Evolutionary conservation across 2,329 filamentous ascomycete species (phyloP), one percentile per base, ranked within the genome.

Genomic region (Beauveria sp.): DNA sequence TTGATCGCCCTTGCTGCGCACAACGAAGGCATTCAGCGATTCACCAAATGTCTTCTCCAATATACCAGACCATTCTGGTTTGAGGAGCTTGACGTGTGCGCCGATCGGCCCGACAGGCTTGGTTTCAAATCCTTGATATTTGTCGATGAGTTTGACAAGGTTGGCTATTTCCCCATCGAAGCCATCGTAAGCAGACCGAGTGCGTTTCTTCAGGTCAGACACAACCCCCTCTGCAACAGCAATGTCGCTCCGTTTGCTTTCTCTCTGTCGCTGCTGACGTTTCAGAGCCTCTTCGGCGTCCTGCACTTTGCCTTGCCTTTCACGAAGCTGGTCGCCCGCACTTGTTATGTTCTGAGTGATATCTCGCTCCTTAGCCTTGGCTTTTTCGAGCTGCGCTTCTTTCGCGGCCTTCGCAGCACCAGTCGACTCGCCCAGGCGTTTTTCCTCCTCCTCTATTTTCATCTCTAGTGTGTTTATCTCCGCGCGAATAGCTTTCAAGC

Each of bases 91-190:
- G 57, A 99, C 81, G 69, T 95, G 84, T 26, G 86, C 79, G 34
- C 93, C 95, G 16, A 98, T 79, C 0, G 95, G 95, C 0, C 95
- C 95, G 40, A 98, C 79, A 2, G 95, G 95, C 64, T 83, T 87
- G 49, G 83, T 77, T 26, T 79, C 77, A 70, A 96, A 98, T 0
- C 86, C 80, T 2, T 65, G 73, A 62, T 96, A 90, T n/a, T 79
- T 76, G 6, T 85, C 80, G 64, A 98, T 90, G n/a, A 81, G 82
- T 59, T 76, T 79, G 7, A 96, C 75, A 3, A 97, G 81, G 2
- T 78, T 75, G 1, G 81, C 79, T 68, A 96, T 83, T 46, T 81
- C 82, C 1, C 74, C 72, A 48, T 87, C 83, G 68, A 88, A 97
- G 0, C 83, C 88, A 62, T 82, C 82, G 50, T 84, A 83, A 54